Percentiles rank a stretch among this genome's conserved stretches.
Evolutionary conservation across 1,139 yeast species (phyloP).

Genomic region (Eremothecium cymbalariae): DNA sequence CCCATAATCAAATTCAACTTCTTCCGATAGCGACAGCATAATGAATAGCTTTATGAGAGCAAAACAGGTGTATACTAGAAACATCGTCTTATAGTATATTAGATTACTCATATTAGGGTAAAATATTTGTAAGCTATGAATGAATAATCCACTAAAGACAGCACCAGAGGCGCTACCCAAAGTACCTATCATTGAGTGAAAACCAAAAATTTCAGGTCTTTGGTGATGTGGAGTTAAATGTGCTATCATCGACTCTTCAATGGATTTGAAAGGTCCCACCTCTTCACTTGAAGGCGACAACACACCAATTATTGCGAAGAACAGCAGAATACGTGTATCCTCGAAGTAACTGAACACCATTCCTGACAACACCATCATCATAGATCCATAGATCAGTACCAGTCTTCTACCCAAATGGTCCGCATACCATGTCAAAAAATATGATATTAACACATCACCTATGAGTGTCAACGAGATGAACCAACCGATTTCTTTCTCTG

Average conservation of each 20-base stretch:
- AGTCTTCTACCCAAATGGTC: constrained; percentile 64
- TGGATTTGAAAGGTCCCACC: constrained; percentile 85
- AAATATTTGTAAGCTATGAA: constrained; percentile 32
- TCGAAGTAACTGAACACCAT: constrained; percentile 47
- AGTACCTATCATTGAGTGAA: constrained; percentile 49
- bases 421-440: constrained; percentile 68
- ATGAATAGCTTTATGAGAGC: constrained; percentile 49
- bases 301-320: constrained; percentile 63
- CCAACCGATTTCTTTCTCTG: constrained; percentile 56
- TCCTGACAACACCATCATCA: constrained; percentile 68
- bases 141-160: constrained; percentile 56
- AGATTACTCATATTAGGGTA: constrained; percentile 32
- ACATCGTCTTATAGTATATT: constrained; percentile 46
- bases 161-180: constrained; percentile 75
- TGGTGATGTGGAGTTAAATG: constrained; percentile 61
- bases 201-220: constrained; percentile 67
- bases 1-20: constrained; percentile 44
- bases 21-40: constrained; percentile 46
- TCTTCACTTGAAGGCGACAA: constrained; percentile 90
- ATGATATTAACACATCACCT: constrained; percentile 73
- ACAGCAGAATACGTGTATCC: constrained; percentile 47
- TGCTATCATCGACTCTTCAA: constrained; percentile 81
- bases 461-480: constrained; percentile 77
- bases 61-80: constrained; percentile 47
- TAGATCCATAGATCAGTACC: constrained; percentile 57